Base-by-base conservation (phyloP, 2,329 filamentous ascomycete species). In the Curvularia sp. region DNA sequence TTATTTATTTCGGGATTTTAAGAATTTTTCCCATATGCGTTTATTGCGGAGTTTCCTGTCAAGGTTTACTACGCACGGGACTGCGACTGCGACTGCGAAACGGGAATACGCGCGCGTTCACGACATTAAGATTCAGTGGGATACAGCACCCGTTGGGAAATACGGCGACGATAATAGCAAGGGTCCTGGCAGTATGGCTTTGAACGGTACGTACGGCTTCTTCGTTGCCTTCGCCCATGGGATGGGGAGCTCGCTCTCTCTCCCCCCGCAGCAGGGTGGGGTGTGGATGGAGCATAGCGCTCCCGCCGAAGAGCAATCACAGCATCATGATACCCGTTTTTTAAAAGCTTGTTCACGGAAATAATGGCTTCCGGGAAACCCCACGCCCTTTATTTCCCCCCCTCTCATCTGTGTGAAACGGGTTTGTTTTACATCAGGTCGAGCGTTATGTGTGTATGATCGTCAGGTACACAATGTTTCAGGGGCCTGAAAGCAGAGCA, bases 101-200 rank as follows among this genome's bases (percentile, higher is more conserved):
- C 64, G 70, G 39, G 53, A 62, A 5, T 73, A 63, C 62, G 72
- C 72, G 15, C 68, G 71, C 49, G 72, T 75, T 3, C 72, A 73
- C 69, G 71, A 75, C 64, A 62, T 66, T 7, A 43, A 53, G 41
- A 60, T 61, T 38, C 54, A 59, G 53, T 62, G 56, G 53, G 48
- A 51, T 30, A 52, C 51, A 18, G 20, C 18, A 4, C 6, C 47
- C 10, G 28, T 18, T 3, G 38, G 39, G 3, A 43, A 39, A 4
- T 33, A 52, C 20, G 53, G 46, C 30, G 30, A 12, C 2, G 9
- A 31, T 2, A 31, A 12, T 26, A 49, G 35, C 55, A 56, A 43
- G 13, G 51, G 53, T 53, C 48, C 10, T 15, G 60, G 58, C 30
- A 55, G n/a, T 26, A 63, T 65, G 53, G 22, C 53, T 50, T 48